These are phyloP conservation scores for Saksenaea vasiformis DNA, from an alignment of 371 early-diverging fungal genomes.

Conservation along the genomic window DNA sequence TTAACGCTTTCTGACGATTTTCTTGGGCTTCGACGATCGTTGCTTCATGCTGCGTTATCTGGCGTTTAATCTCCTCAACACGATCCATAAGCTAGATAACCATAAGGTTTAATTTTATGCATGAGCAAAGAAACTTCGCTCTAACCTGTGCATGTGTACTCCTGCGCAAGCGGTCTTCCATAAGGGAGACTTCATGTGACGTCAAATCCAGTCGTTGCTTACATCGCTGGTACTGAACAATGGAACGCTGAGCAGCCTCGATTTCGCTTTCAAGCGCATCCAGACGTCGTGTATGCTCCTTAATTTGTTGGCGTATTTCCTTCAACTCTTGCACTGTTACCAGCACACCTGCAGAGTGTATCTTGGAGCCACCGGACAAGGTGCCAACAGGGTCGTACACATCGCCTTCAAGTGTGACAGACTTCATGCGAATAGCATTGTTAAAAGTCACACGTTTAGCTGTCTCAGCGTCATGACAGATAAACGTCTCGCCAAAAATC, in stretches of 20 bases:
- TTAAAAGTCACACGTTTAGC: constrained; percentile 92
- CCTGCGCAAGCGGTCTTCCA: constrained; percentile 70
- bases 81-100: constrained; percentile 39
- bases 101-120: constrained; percentile 16
- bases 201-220: constrained; percentile 71
- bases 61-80: constrained; percentile 43
- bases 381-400: constrained; percentile 98
- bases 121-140: not conserved
- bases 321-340: constrained; percentile 69
- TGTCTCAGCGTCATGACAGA: constrained; percentile 87
- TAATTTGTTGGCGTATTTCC: constrained; percentile 55
- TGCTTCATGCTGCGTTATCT: constrained; percentile 29
- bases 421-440: constrained; percentile 73
- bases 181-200: constrained; percentile 68
- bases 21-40: constrained; percentile 41
- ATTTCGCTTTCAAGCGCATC: constrained; percentile 51
- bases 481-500: constrained; percentile 94
- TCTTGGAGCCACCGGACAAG: constrained; percentile 94
- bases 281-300: constrained; percentile 45
- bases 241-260: constrained; percentile 34
- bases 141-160: constrained; percentile 70
- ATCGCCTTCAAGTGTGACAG: constrained; percentile 98
- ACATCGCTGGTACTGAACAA: constrained; percentile 46
- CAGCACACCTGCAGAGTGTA: constrained; percentile 76
- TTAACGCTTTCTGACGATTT: constrained; percentile 43